Conservation (phyloP, 305 asterid species). For the Coffea humblotiana region DNA sequence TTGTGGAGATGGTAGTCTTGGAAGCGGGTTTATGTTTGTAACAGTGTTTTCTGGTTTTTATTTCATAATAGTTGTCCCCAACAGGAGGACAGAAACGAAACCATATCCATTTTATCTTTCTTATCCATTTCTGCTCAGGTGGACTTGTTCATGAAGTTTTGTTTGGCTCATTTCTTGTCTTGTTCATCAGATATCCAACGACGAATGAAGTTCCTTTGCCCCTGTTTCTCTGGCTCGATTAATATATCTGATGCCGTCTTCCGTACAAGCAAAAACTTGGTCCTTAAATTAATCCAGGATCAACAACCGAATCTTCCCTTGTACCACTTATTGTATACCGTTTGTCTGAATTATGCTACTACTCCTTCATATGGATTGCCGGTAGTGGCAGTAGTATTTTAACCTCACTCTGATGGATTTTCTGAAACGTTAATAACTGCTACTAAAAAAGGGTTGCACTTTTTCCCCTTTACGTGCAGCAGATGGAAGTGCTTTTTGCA, state of each 20-base stretch:
- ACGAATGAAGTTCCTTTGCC: too few species aligned
- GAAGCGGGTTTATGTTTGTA: slow-evolving; percentile 1
- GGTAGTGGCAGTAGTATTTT: not conserved
- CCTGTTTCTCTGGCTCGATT: not conserved
- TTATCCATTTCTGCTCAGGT: not conserved
- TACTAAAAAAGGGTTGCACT: not conserved
- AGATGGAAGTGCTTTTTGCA: not conserved
- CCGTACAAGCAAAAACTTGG: not conserved
- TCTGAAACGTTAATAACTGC: not conserved
- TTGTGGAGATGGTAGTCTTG: slow-evolving; percentile 1
- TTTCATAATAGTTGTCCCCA: not conserved
- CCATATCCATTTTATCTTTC: not conserved
- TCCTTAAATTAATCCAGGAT: not conserved
- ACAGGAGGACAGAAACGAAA: not conserved
- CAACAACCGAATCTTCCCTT: not conserved
- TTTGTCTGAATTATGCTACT: not conserved
- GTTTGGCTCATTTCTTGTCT: not conserved
- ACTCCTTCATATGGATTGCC: not conserved
- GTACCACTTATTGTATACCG: not conserved
- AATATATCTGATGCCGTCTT: not conserved
- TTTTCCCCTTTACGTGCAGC: not conserved
- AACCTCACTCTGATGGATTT: not conserved
- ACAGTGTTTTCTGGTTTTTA: not conserved
- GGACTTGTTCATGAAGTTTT: not conserved
- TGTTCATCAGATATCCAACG: not conserved